Conservation (phyloP, 2,329 filamentous ascomycete species). For the Tothia fuscella region DNA sequence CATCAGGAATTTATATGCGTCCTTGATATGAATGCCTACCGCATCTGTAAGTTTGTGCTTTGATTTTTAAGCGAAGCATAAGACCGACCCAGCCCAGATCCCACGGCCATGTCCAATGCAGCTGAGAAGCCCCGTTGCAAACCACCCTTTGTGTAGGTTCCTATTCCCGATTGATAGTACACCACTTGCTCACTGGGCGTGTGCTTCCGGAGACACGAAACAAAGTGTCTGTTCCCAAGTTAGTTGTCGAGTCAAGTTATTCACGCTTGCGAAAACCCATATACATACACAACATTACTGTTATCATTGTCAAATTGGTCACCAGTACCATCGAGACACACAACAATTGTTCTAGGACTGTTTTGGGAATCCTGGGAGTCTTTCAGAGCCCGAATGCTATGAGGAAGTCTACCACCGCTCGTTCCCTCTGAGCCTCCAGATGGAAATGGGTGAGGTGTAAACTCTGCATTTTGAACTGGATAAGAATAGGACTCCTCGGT, state of each 20-base stretch:
- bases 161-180: constrained; percentile 36
- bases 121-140: constrained; percentile 28
- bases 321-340: constrained; percentile 34
- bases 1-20: constrained; percentile 30
- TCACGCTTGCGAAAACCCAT: background rate
- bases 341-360: constrained; percentile 24
- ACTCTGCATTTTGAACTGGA: constrained; percentile 13
- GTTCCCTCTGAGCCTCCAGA: background rate
- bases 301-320: constrained; percentile 34
- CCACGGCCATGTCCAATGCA: constrained; percentile 32
- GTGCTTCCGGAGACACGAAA: constrained; percentile 33
- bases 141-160: constrained; percentile 31
- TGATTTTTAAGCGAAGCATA: background rate
- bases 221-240: constrained; percentile 34
- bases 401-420: constrained; percentile 14
- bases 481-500: constrained; percentile 9
- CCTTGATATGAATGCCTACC: constrained; percentile 30
- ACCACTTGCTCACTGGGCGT: constrained; percentile 24
- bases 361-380: constrained; percentile 14
- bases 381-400: constrained; percentile 20
- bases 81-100: constrained; percentile 12
- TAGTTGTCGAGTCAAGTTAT: constrained; percentile 13
- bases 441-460: constrained; percentile 1
- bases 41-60: background rate
- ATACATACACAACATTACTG: constrained; percentile 9